phyloP scores from a whole-genome alignment of 192 early-diverging fungal species.

The Phycomyces nitens region DNA sequence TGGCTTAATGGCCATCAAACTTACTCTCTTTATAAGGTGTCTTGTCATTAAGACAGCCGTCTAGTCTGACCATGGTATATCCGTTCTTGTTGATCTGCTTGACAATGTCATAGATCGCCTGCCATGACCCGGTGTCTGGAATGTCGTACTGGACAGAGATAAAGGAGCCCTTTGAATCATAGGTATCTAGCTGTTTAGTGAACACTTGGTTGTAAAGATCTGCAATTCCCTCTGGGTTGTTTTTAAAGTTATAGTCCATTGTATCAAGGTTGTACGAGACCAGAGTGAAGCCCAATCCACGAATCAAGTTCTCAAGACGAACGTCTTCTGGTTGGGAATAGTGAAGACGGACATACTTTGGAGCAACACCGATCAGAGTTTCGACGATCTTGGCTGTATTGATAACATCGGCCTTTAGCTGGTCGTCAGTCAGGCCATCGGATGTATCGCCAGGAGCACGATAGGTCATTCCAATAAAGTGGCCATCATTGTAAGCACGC shows the following conservation, averaged over 20 bases:
- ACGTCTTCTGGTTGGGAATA: slow-evolving; percentile 38
- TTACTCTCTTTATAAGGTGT: slow-evolving; percentile 43
- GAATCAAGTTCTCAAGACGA: slow-evolving; percentile 41
- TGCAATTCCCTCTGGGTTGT: slow-evolving; percentile 41
- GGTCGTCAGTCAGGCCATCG: slow-evolving; percentile 35
- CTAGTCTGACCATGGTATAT: slow-evolving; percentile 51
- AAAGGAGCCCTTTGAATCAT: slow-evolving; percentile 44
- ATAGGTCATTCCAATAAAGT: slow-evolving; percentile 55
- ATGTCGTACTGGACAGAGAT: slow-evolving; percentile 49
- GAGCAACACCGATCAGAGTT: slow-evolving; percentile 44
- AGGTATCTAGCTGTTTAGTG: slow-evolving; percentile 42
- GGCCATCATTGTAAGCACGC: slow-evolving; percentile 52
- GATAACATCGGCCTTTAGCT: slow-evolving; percentile 41
- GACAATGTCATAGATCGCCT: slow-evolving; percentile 42
- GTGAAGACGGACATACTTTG: slow-evolving; percentile 50
- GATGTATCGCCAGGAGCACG: slow-evolving; percentile 47
- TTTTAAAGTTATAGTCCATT: slow-evolving; percentile 46
- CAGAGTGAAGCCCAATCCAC: slow-evolving; percentile 41
- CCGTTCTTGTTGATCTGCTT: slow-evolving; percentile 36
- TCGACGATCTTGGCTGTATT: slow-evolving; percentile 43
- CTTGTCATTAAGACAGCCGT: slow-evolving; percentile 50
- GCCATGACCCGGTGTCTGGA: slow-evolving; percentile 43
- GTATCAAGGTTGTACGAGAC: slow-evolving; percentile 48
- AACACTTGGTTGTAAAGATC: slow-evolving; percentile 39
- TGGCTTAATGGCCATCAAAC: not conserved